Base-by-base conservation (phyloP, 2,329 filamentous ascomycete species). In the Huntiella abstrusa region DNA sequence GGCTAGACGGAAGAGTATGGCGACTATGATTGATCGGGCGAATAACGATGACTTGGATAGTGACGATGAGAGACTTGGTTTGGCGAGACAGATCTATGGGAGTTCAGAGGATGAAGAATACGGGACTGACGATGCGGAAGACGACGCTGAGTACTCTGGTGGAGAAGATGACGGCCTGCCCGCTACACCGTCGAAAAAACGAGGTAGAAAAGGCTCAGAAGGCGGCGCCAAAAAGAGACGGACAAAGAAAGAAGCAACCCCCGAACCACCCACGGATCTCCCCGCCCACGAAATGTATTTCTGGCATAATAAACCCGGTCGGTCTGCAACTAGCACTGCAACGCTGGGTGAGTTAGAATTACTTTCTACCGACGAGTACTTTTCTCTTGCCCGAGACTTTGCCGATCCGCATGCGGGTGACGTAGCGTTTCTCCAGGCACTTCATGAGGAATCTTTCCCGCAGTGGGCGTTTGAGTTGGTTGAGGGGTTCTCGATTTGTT, bases 401-500 rank as follows among this genome's bases (percentile, higher is more conserved):
- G 70, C 73, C 33, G 65, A 71, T 33, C 45, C 49, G 10, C 87
- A 94, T 58, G 65, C 67, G 33, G 62, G 69, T 2, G 83, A 92
- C 52, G 73, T 83, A 43, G 67, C 73, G 13, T 80, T 81, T 52
- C 66, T 98, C 19, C 69, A 82, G 53, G 71, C 75, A 5, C 63
- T 94, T 16, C 88, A 96, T 58, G 67, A 75, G 39, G 75, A 81
- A 51, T 85, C 82, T 0, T 96, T 94, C 58, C 73, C 80, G 1
- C 91, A 96, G 58, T 98, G 91, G 91, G 65, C 72, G 1, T 95
- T 96, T 58, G 91, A 98, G 64, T 71, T 96, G 12, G 69, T 77
- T 4, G 77, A 94, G 58, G 77, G 78, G 16, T 96, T 94, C 66
- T 86, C 83, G 55, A 67, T 96, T 44, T 94, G 91, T 57, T 64